Conservation (phyloP, 78 protist species). For the Isochrysis galbana region DNA sequence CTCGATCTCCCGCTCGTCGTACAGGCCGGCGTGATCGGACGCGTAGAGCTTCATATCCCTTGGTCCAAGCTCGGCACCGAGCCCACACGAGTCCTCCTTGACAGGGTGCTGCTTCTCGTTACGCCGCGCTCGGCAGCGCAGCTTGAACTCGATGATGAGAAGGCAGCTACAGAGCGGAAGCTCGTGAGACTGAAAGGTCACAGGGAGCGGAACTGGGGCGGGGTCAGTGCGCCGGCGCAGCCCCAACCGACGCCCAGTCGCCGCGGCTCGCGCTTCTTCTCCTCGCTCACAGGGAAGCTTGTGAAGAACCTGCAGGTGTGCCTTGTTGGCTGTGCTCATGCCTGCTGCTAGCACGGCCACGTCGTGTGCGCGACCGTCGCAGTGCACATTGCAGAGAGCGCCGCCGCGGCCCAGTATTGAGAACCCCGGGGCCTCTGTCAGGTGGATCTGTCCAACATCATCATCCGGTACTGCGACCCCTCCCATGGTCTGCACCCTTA, state of each 20-base stretch:
- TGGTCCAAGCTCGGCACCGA: background rate
- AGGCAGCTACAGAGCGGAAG: no score
- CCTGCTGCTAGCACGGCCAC: no score
- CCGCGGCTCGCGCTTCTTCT: background rate
- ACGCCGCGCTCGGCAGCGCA: background rate
- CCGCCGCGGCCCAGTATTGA: no score
- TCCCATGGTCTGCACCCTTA: background rate
- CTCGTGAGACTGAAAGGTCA: background rate
- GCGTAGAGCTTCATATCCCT: background rate
- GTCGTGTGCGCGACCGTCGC: no score
- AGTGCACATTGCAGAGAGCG: no score
- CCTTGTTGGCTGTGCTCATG: no score
- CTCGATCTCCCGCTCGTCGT: background rate
- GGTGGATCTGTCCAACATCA: background rate
- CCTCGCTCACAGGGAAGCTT: background rate
- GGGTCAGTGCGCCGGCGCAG: background rate
- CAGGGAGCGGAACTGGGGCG: background rate
- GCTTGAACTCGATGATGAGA: background rate
- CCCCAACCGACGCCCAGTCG: no score
- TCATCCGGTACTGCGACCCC: background rate
- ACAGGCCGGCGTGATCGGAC: background rate
- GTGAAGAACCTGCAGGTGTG: background rate
- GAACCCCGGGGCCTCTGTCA: no score
- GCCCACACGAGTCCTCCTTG: background rate
- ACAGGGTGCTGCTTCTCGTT: background rate